These are phyloP conservation scores for Clarireedia hainanense DNA, from an alignment of 2,329 filamentous ascomycete genomes.

Conservation along the genomic window DNA sequence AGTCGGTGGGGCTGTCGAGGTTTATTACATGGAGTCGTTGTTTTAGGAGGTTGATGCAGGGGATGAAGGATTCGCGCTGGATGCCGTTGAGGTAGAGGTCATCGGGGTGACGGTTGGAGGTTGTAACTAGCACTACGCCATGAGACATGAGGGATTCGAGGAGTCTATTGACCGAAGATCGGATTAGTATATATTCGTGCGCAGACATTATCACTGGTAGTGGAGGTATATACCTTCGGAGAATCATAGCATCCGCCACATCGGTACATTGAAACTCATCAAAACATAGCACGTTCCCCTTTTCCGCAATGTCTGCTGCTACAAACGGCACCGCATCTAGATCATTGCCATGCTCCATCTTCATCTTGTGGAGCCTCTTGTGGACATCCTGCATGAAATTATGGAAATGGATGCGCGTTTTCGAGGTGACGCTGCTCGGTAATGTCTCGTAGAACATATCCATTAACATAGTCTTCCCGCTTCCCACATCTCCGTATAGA, in stretches of 20 bases:
- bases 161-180: conserved; percentile 40
- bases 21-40: conserved; percentile 80
- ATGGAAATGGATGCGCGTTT: conserved; percentile 95
- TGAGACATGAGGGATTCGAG: conserved; percentile 91
- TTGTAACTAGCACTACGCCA: conserved; percentile 93
- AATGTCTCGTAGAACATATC: conserved; percentile 94
- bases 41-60: conserved; percentile 89
- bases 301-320: conserved; percentile 85
- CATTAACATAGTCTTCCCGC: conserved; percentile 99
- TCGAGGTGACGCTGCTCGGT: conserved; percentile 67
- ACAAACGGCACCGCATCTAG: conserved; percentile 87
- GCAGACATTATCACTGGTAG: neutral
- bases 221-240: conserved; percentile 53
- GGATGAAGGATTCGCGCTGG: conserved; percentile 89
- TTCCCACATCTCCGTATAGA: conserved; percentile 92
- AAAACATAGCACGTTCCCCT: conserved; percentile 84
- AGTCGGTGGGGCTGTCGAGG: conserved; percentile 90
- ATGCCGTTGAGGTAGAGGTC: conserved; percentile 98
- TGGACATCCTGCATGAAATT: conserved; percentile 99
- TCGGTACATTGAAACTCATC: conserved; percentile 99
- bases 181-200: neutral
- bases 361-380: conserved; percentile 80
- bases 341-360: conserved; percentile 81
- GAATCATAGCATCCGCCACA: conserved; percentile 96
- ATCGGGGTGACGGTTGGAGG: conserved; percentile 91